A percentile compares a stretch with the other conserved stretches of the same genome.
Conservation (phyloP, 139 green algal genomes). For the Chlorella sp. region DNA sequence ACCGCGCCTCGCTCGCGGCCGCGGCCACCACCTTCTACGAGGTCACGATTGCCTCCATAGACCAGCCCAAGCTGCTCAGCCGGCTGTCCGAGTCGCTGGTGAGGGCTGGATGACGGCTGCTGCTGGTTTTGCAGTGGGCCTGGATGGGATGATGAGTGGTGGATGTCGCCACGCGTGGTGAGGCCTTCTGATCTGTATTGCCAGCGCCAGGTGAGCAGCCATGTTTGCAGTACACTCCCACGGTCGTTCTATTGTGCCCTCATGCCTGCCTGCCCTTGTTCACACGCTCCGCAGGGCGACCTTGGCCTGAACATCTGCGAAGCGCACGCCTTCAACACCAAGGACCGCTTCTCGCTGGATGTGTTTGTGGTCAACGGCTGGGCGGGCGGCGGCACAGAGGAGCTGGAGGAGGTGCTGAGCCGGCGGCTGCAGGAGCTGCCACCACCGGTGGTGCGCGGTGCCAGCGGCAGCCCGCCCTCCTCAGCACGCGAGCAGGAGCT, state of each 20-base stretch:
- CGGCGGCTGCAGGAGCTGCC: conserved; percentile 82
- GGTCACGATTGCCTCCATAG: conserved; percentile 90
- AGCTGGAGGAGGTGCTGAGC: conserved; percentile 82
- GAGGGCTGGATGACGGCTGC: not conserved
- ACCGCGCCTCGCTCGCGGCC: conserved; percentile 27
- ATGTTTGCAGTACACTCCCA: too few relatives aligned
- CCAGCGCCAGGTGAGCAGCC: too few relatives aligned
- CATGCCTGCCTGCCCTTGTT: not conserved
- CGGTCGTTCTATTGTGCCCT: too few relatives aligned
- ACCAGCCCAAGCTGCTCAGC: conserved; percentile 94
- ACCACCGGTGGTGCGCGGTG: conserved; percentile 55
- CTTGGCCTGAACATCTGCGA: conserved; percentile 98
- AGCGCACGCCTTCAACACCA: conserved; percentile 98
- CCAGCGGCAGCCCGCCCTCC: conserved; percentile 16
- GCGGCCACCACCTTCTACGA: conserved; percentile 83
- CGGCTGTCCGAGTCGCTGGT: conserved; percentile 88
- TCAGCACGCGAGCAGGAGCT: conserved; percentile 34
- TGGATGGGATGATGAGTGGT: too few relatives aligned
- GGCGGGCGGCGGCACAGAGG: conserved; percentile 57
- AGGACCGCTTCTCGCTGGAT: conserved; percentile 93
- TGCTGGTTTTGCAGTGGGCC: too few relatives aligned
- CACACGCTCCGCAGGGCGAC: conserved; percentile 71
- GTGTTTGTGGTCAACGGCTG: conserved; percentile 97
- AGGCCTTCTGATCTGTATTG: too few relatives aligned
- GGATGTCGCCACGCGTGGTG: too few relatives aligned